Base-by-base conservation (phyloP, 2,329 filamentous ascomycete species). In the Orbilia oligospora region DNA sequence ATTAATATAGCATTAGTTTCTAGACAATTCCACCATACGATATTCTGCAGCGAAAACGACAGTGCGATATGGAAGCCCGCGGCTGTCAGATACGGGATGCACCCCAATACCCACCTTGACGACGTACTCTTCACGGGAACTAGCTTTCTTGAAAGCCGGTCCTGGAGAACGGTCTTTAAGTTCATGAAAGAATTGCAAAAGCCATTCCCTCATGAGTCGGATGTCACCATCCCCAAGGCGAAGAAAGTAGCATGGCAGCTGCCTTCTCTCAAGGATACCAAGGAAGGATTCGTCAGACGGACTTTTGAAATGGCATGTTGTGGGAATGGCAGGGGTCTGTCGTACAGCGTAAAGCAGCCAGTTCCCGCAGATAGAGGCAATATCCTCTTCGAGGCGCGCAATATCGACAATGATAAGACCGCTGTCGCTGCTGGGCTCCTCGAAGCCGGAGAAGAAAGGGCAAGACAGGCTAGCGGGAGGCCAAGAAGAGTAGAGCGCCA, bases 11-110 rank as follows among this genome's bases (percentile, higher is more conserved):
- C 81, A 36, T 63, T 76, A 18, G 80, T 81, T 6, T 82, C 81
- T 63, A 75, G 67, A 20, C 36, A 66, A 53, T 80, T 82, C 22
- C 80, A 82, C 67, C 81, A 82, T 53, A 73, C 80, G 6, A 71
- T 82, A 22, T 82, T 82, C 41, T 82, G 81, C 76, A 56, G 67
- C 53, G 80, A 81, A 67, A 81, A 81, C 48, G 81, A 82, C 63
- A 77, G 78, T 38, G 55, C 80, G 12, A 68, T 81, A 27, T 82
- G 81, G 81, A 80, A 79, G 22, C 76, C 79, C 27, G 70, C 78
- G 3, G 81, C 81, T 16, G 64, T 81, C 9, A 76, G 76, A 20
- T 81, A 82, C 16, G 81, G 81, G 48, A 77, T 81, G 27, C 76
- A 73, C 48, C 80, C 76, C 16, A 72, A 80, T 49, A 79, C 64